Evolutionary conservation across 2,329 filamentous ascomycete species (phyloP).

Genomic region (Fusarium liriodendri): DNA sequence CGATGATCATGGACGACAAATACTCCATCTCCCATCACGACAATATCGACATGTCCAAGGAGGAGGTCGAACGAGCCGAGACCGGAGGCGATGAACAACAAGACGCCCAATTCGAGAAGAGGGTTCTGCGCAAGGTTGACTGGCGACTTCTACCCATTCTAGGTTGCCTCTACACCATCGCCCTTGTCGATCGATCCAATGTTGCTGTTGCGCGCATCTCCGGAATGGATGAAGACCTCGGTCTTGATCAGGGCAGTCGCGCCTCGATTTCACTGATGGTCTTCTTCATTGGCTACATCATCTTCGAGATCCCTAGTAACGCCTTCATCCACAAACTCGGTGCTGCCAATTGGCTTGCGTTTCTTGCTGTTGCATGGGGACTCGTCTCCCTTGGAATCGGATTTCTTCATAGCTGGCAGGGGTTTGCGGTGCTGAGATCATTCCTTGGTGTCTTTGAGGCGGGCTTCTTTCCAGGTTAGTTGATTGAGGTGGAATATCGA

Average conservation of each 20-base stretch:
- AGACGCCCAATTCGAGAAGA: constrained; percentile 25
- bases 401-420: constrained; percentile 20
- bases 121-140: constrained; percentile 23
- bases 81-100: neutral
- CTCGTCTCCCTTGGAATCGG: constrained; percentile 26
- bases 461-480: constrained; percentile 26
- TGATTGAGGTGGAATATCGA: neutral
- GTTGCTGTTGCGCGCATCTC: constrained; percentile 30
- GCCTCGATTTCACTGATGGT: constrained; percentile 25
- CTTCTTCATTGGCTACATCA: constrained; percentile 33
- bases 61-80: constrained; percentile 3
- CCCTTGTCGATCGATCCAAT: constrained; percentile 29
- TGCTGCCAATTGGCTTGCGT: constrained; percentile 30
- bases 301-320: constrained; percentile 30
- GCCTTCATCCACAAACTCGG: constrained; percentile 30
- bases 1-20: neutral
- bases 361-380: constrained; percentile 21
- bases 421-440: constrained; percentile 8
- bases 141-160: constrained; percentile 22
- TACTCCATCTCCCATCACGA: neutral
- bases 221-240: constrained; percentile 30
- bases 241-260: constrained; percentile 6
- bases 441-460: constrained; percentile 30
- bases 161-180: constrained; percentile 31
- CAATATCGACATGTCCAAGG: neutral